Evolutionary conservation across 192 early-diverging fungal genomes (phyloP).

Genomic region (Dissophora globulifera): DNA sequence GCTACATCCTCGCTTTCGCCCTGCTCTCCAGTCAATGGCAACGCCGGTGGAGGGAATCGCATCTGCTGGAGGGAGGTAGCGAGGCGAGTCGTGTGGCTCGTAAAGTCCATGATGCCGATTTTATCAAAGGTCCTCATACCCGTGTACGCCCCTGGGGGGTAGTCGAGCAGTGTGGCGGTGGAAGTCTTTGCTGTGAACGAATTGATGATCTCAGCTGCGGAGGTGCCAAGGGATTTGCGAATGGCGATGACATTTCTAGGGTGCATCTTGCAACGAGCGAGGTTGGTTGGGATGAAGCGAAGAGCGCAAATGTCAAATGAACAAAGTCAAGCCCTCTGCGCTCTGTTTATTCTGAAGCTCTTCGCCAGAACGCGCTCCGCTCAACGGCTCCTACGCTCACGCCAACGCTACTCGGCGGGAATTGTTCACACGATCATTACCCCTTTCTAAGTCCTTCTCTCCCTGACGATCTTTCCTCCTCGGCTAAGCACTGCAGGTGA

Average conservation of each 20-base stretch:
- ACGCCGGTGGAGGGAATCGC: slow-evolving; percentile 24
- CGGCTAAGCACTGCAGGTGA: no score
- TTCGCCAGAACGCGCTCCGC: no score
- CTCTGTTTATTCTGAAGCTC: no score
- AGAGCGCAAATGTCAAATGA: no score
- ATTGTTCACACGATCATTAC: no score
- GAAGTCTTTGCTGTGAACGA: slow-evolving; percentile 18
- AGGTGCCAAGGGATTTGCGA: slow-evolving; percentile 19
- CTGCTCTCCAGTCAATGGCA: no score
- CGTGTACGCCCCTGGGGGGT: slow-evolving; percentile 70
- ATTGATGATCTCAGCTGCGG: slow-evolving; percentile 13
- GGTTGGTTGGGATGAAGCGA: background rate
- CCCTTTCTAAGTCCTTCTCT: no score
- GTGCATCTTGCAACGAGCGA: slow-evolving; percentile 5
- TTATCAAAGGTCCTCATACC: slow-evolving; percentile 67
- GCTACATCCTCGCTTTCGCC: background rate
- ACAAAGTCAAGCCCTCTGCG: no score
- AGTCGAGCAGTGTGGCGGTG: slow-evolving; percentile 28
- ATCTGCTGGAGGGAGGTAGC: slow-evolving; percentile 62
- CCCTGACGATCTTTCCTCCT: no score
- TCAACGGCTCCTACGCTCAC: no score
- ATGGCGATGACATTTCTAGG: slow-evolving; percentile 24
- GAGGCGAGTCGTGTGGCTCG: slow-evolving; percentile 61
- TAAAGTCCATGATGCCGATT: slow-evolving; percentile 65
- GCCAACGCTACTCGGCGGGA: no score